phyloP scores from a whole-genome alignment of 495 filamentous ascomycete species.

The Talaromyces adpressus region DNA sequence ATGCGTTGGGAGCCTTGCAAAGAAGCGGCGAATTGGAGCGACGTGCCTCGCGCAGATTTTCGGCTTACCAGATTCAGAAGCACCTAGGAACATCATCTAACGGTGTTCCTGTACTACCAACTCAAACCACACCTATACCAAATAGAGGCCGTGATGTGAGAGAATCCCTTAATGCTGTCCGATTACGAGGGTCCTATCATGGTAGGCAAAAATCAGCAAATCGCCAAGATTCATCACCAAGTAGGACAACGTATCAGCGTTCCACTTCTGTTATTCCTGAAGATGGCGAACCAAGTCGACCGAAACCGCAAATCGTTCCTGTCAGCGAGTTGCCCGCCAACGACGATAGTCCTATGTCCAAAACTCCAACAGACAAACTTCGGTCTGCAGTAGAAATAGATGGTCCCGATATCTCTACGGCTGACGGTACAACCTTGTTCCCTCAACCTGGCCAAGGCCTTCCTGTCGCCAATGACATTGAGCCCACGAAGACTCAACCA shows the following conservation, averaged over 20 bases:
- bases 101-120: constrained; percentile 77
- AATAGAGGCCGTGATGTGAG: constrained; percentile 83
- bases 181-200: constrained; percentile 64
- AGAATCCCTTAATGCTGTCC: constrained; percentile 89
- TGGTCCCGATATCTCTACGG: constrained; percentile 14
- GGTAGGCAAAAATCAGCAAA: constrained; percentile 53
- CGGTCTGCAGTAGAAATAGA: constrained; percentile 33
- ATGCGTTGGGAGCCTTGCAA: constrained; percentile 86
- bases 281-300: constrained; percentile 41
- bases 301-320: constrained; percentile 21
- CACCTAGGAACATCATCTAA: constrained; percentile 75
- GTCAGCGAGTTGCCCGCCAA: constrained; percentile 28
- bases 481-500: constrained; percentile 44
- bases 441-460: constrained; percentile 29
- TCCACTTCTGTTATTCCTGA: constrained; percentile 60
- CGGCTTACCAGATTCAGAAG: constrained; percentile 91
- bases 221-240: constrained; percentile 55
- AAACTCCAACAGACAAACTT: constrained; percentile 57
- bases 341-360: constrained; percentile 37
- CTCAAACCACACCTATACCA: constrained; percentile 79
- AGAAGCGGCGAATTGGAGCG: constrained; percentile 88
- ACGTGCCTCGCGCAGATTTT: constrained; percentile 86
- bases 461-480: constrained; percentile 30
- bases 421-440: constrained; percentile 20
- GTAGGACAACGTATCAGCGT: constrained; percentile 40